Evolutionary conservation across 305 asterid genomes (phyloP), one percentile per base, ranked within the genome.

Genomic region (Andrographis paniculata): DNA sequence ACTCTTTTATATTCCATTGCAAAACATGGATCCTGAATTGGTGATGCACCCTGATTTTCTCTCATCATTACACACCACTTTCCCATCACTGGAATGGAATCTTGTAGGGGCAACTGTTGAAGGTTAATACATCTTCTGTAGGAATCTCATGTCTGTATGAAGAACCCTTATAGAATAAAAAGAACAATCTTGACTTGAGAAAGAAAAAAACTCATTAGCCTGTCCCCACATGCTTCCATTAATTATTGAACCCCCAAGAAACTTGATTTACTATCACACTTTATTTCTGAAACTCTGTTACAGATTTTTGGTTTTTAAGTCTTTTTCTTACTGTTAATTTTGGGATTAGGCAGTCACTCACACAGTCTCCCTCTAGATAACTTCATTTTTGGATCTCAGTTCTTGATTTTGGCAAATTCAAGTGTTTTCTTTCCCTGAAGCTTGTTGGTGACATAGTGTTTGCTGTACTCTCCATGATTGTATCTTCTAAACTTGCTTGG

Each of bases 381-480:
- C 33, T 5, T 27, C 9, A 27, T 27, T 20, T 43, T 31, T 19
- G 19, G 4, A 31, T 39, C 44, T 58, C 43, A 38, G 46, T 20
- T 20, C 1, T 35, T 37, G 20, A 76, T 61, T 52, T 83, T 82
- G 47, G 87, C 89, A 63, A 86, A 91, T 6, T 91, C 98, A 42
- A 91, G 64, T 21, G 83, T 60, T 71, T 78, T 91, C 78, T 91
- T 91, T 64, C 98, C 95, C 56, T 78, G 85, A 52, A 91, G 89
- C 74, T 83, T 86, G 81, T 73, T 91, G 24, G 95, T 76, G 1
- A 86, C 88, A 64, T 86, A 86, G 73, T 91, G 88, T 46, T 68
- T 91, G 76, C 89, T 82, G 51, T 86, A 91, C 58, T 86, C 98
- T 38, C 95, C 98, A 62, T 91, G 98, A 30, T 83, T 91, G 83